Conservation (phyloP, 768 basidiomycete species). For the Terana coerulea region DNA sequence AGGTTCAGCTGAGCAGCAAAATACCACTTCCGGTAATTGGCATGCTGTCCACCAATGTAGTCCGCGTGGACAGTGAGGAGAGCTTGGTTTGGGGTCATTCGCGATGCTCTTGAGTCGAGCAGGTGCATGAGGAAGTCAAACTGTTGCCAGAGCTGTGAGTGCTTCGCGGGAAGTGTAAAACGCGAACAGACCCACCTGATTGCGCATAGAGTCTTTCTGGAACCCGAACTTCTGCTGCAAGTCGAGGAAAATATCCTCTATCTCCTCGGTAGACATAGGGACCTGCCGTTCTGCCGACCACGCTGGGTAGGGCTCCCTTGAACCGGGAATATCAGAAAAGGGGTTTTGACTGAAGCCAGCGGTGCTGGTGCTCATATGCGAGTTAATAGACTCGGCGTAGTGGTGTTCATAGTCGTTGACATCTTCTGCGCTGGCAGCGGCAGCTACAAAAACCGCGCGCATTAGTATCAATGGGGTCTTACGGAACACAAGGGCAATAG, state of each 20-base stretch:
- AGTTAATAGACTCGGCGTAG: constrained; percentile 32
- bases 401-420: constrained; percentile 23
- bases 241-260: constrained; percentile 98
- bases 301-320: constrained; percentile 80
- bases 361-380: constrained; percentile 28
- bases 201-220: constrained; percentile 93
- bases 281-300: constrained; percentile 93
- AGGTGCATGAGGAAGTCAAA: constrained; percentile 98
- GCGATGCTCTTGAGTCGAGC: constrained; percentile 95
- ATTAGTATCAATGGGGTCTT: neutral
- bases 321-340: constrained; percentile 26
- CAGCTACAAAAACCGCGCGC: constrained; percentile 8
- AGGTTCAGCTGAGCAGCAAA: constrained; percentile 99
- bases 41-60: constrained; percentile 97
- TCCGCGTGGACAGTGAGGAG: constrained; percentile 96
- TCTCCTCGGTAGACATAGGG: constrained; percentile 96
- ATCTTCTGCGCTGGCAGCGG: constrained; percentile 28
- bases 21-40: constrained; percentile 99
- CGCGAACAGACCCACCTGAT: constrained; percentile 58
- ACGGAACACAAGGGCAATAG: neutral
- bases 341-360: constrained; percentile 22
- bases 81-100: constrained; percentile 96
- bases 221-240: constrained; percentile 99
- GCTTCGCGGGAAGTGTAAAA: constrained; percentile 1
- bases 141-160: constrained; percentile 34